phyloP scores from a whole-genome alignment of 2,329 filamentous ascomycete species.

The Trichoderma breve region DNA sequence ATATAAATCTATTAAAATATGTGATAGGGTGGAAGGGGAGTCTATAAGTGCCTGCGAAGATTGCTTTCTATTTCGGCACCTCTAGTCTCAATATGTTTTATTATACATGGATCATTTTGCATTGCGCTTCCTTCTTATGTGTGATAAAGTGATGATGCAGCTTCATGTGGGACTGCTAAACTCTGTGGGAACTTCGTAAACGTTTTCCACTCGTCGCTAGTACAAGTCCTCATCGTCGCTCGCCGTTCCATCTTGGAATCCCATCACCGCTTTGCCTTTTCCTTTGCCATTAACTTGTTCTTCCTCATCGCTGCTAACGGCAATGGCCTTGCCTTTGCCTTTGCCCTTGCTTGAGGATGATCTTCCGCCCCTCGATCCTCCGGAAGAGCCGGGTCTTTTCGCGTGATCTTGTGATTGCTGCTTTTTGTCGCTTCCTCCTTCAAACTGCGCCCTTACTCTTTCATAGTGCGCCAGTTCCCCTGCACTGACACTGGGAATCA shows the following conservation, averaged over 20 bases:
- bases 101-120: background rate
- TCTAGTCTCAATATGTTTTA: background rate
- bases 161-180: background rate
- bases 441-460: conserved; percentile 76
- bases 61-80: background rate
- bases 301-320: conserved; percentile 33
- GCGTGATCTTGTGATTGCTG: conserved; percentile 24
- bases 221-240: conserved; percentile 59
- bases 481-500: conserved; percentile 89
- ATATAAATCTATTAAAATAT: background rate
- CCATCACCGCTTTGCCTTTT: conserved; percentile 55
- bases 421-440: conserved; percentile 51
- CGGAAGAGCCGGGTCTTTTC: conserved; percentile 1
- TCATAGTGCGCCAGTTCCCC: conserved; percentile 93
- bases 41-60: background rate
- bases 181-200: background rate
- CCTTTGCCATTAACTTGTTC: conserved; percentile 43
- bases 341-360: conserved; percentile 38
- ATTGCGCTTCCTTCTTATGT: background rate
- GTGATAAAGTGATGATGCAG: background rate
- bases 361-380: conserved; percentile 36
- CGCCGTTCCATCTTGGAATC: conserved; percentile 53
- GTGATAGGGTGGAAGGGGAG: background rate
- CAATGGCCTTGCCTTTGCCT: conserved; percentile 37
- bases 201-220: conserved; percentile 29